Base-by-base conservation (phyloP, 2,329 filamentous ascomycete genomes). In the Penicillium fuscoglaucum region DNA sequence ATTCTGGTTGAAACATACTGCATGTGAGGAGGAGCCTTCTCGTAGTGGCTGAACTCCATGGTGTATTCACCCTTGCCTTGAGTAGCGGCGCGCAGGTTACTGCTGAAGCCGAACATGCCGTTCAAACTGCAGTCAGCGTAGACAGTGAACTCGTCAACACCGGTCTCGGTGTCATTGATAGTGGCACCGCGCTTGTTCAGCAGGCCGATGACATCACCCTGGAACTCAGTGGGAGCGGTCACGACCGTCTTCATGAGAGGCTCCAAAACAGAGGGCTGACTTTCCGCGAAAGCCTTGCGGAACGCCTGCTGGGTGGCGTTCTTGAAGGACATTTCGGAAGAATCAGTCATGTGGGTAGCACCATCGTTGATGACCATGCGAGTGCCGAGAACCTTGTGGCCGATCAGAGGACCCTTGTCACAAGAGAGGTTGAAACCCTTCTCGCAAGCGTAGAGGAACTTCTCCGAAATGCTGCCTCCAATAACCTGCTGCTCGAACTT, bases 11-110 rank as follows among this genome's bases (percentile, higher is more conserved):
- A 26, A 63, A 85, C 87, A 74, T 88, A 90, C 89, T 99, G 95
- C 75, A 98, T 75, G 73, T 98, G 93, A 69, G 87, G 86, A 49
- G 93, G 90, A 59, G 95, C 91, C 52, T 91, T 83, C 52, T 90
- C 87, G 71, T 99, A 99, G 80, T 98, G 95, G 76, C 90, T 95
- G 72, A 99, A 99, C 79, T 99, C 95, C 95, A 99, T 98, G 70
- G 85, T 90, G 74, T 97, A 99, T 80, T 99, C 95, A 70, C 95
- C 95, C 84, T 99, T 99, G 62, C 95, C 95, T 80, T 99, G 95
- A 2, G 93, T 98, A 24, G 93, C 90, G 15, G 95, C 95, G 68
- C 95, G 86, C 66, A 99, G 79, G 78, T 96, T 90, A 43, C 88
- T 90, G 70, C 88, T 93, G 80, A 99, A 98, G 63, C 95, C 95